Percentiles rank a stretch among this genome's conserved stretches.
phyloP scores from a whole-genome alignment of 2,329 filamentous ascomycete genomes.

The Phyllosticta capitalensis region DNA sequence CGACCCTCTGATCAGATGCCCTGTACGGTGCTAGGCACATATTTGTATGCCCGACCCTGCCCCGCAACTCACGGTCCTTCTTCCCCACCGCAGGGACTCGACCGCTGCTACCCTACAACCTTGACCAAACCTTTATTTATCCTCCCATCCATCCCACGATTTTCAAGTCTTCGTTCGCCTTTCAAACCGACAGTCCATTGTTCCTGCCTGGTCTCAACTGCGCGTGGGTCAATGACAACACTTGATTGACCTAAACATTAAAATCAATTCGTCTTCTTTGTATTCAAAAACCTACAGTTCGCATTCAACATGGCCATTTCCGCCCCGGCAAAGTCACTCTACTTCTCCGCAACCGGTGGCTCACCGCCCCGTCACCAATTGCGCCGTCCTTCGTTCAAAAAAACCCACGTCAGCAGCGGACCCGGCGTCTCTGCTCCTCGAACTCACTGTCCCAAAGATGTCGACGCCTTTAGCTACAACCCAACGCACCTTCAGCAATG shows the following conservation, averaged over 20 bases:
- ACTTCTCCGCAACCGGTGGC: constrained; percentile 3
- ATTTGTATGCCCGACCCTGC: constrained; percentile 3
- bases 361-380: constrained; percentile 5
- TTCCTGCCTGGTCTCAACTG: not conserved
- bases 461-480: constrained; percentile 29
- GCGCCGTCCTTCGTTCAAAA: constrained; percentile 5
- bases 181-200: not conserved
- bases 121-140: not conserved
- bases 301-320: constrained; percentile 1
- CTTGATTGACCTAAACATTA: not conserved
- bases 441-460: constrained; percentile 25
- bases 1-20: not conserved
- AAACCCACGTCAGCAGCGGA: constrained; percentile 1
- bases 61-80: constrained; percentile 7
- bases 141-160: not conserved
- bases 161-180: not conserved
- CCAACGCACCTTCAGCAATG: constrained; percentile 29
- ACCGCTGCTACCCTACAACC: not conserved
- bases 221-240: not conserved
- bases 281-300: not conserved
- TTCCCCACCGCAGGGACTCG: constrained; percentile 8
- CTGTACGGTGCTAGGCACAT: not conserved
- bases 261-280: not conserved
- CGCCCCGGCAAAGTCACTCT: not conserved
- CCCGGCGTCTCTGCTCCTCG: constrained; percentile 16